Conservation (phyloP, 2,329 filamentous ascomycete species). For the Xylaria multiplex region DNA sequence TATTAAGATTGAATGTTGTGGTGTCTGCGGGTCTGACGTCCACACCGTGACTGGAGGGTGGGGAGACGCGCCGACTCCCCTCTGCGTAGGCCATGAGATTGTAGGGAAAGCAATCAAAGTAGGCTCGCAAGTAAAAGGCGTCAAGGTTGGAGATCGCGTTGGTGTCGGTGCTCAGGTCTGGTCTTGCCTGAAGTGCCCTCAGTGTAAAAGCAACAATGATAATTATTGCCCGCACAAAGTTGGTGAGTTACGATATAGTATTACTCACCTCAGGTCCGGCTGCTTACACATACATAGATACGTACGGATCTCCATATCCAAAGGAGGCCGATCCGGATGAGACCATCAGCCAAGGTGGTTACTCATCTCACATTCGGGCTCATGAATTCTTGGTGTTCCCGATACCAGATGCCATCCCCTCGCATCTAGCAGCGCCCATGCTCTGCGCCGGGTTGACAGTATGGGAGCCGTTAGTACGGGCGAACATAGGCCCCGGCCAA, state of each 20-base stretch:
- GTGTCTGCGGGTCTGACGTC: constrained; percentile 66
- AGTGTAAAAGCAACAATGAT: constrained; percentile 60
- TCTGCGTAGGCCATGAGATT: constrained; percentile 69
- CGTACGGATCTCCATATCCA: constrained; percentile 67
- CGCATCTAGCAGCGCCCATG: constrained; percentile 70
- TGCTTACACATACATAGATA: constrained; percentile 51
- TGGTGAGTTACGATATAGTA: constrained; percentile 41
- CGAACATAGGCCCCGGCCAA: constrained; percentile 75
- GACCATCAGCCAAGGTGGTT: constrained; percentile 73
- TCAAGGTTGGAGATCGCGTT: constrained; percentile 71
- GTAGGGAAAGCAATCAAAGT: constrained; percentile 62
- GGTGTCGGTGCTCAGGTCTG: constrained; percentile 70
- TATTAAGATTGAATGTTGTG: constrained; percentile 73
- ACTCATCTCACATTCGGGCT: constrained; percentile 59
- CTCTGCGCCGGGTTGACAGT: constrained; percentile 82
- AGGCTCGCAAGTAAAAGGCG: constrained; percentile 53
- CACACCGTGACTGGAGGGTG: constrained; percentile 52
- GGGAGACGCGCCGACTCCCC: constrained; percentile 50
- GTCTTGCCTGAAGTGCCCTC: constrained; percentile 63
- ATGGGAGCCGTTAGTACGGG: constrained; percentile 73
- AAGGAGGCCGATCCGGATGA: constrained; percentile 67
- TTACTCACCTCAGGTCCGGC: neutral
- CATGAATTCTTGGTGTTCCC: constrained; percentile 69
- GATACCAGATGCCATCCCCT: constrained; percentile 63
- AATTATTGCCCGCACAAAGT: constrained; percentile 61